Conservation (phyloP, 208 protist species). For the Leishmania guyanensis region DNA sequence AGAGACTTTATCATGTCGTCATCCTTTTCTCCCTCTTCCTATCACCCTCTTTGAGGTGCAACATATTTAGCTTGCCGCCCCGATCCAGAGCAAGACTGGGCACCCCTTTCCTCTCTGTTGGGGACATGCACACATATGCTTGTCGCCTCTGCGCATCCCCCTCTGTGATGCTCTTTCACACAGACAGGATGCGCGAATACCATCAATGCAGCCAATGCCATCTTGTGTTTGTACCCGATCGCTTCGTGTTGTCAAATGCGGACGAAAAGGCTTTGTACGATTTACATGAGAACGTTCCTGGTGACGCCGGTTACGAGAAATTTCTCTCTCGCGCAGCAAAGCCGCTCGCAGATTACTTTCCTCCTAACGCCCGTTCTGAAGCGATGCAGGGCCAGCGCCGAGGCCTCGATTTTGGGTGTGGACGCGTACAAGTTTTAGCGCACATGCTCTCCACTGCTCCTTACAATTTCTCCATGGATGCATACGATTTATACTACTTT, state of each 20-base stretch:
- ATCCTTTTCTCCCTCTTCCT: background rate
- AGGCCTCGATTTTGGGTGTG: slow-evolving; percentile 66
- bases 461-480: slow-evolving; percentile 28
- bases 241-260: slow-evolving; percentile 19
- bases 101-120: background rate
- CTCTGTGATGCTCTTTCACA: slow-evolving; percentile 18
- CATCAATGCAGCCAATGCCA: slow-evolving; percentile 35
- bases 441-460: slow-evolving; percentile 22
- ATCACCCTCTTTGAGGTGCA: background rate
- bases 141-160: slow-evolving; percentile 40
- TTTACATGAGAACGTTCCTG: slow-evolving; percentile 44
- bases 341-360: slow-evolving; percentile 33
- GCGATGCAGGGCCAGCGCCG: background rate
- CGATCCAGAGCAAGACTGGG: background rate
- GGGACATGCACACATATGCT: background rate
- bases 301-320: slow-evolving; percentile 39
- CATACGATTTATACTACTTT: slow-evolving; percentile 59
- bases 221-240: slow-evolving; percentile 46
- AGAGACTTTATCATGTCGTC: background rate
- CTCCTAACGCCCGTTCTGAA: background rate
- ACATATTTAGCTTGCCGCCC: background rate
- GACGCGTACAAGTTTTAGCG: slow-evolving; percentile 38
- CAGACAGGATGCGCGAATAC: slow-evolving; percentile 42
- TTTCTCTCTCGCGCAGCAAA: slow-evolving; percentile 43
- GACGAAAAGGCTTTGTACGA: slow-evolving; percentile 59